phyloP scores from a whole-genome alignment of 2,329 filamentous ascomycete species.

The Colletotrichum gigasporum region DNA sequence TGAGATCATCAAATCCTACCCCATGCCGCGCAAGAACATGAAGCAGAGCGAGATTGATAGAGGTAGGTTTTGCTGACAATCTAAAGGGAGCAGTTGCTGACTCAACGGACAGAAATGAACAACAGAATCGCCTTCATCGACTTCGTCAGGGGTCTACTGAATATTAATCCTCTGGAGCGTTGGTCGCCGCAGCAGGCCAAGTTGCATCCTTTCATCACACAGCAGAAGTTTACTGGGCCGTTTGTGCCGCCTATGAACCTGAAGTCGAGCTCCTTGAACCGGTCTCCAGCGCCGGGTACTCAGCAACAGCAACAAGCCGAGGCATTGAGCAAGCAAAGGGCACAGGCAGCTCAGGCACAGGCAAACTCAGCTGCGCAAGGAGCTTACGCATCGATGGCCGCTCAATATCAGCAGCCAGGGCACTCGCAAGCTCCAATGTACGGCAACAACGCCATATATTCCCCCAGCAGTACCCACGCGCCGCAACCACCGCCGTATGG shows the following conservation, averaged over 20 bases:
- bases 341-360: constrained; percentile 75
- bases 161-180: constrained; percentile 93
- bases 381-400: constrained; percentile 66
- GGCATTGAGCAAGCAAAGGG: constrained; percentile 90
- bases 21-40: constrained; percentile 99
- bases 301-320: constrained; percentile 97
- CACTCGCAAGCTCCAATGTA: constrained; percentile 74
- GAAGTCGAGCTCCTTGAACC: constrained; percentile 84
- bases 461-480: constrained; percentile 62
- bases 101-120: constrained; percentile 81
- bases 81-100: too few relatives aligned
- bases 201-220: constrained; percentile 96
- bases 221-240: constrained; percentile 94
- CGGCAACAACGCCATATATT: constrained; percentile 84
- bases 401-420: constrained; percentile 57
- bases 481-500: constrained; percentile 83
- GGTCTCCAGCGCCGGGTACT: constrained; percentile 90
- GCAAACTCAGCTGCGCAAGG: constrained; percentile 71
- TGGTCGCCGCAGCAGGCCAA: constrained; percentile 99
- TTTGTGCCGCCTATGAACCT: constrained; percentile 98
- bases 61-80: constrained; percentile 65
- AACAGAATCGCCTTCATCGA: constrained; percentile 98
- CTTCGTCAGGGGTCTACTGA: constrained; percentile 92
- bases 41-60: constrained; percentile 95
- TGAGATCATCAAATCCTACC: constrained; percentile 97